phyloP scores from a whole-genome alignment of 139 green algal species.

The Micractinium sp. region DNA sequence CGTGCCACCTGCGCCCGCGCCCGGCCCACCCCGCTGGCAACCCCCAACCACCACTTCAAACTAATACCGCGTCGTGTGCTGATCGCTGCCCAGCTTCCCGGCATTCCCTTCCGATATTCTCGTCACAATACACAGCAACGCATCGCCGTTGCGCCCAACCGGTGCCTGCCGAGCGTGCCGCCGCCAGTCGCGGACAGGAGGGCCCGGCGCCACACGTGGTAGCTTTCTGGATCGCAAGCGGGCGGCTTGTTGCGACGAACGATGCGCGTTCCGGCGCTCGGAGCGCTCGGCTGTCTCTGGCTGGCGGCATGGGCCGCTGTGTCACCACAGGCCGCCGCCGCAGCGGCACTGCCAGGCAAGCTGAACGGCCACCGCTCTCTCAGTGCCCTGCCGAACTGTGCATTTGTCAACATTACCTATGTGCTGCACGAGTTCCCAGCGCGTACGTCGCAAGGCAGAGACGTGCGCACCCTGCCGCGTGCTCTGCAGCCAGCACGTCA shows the following conservation, averaged over 20 bases:
- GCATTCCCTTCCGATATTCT: too few relatives aligned
- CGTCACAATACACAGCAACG: too few relatives aligned
- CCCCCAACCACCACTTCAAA: too few relatives aligned
- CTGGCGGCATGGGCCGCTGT: neutral
- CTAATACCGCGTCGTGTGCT: too few relatives aligned
- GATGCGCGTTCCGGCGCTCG: neutral
- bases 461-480: neutral
- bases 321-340: neutral
- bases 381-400: neutral
- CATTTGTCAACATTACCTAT: neutral
- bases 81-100: too few relatives aligned
- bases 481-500: neutral
- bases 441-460: neutral
- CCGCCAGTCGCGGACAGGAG: neutral
- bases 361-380: too few relatives aligned
- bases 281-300: neutral
- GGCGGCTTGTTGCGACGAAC: neutral
- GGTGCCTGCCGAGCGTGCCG: too few relatives aligned
- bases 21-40: too few relatives aligned
- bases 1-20: too few relatives aligned
- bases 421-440: neutral
- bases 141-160: too few relatives aligned
- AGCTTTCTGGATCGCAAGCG: neutral
- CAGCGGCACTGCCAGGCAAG: neutral
- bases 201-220: too few relatives aligned